Conservation (phyloP, 2,329 filamentous ascomycete species). For the Aspergillus ochraceus region DNA sequence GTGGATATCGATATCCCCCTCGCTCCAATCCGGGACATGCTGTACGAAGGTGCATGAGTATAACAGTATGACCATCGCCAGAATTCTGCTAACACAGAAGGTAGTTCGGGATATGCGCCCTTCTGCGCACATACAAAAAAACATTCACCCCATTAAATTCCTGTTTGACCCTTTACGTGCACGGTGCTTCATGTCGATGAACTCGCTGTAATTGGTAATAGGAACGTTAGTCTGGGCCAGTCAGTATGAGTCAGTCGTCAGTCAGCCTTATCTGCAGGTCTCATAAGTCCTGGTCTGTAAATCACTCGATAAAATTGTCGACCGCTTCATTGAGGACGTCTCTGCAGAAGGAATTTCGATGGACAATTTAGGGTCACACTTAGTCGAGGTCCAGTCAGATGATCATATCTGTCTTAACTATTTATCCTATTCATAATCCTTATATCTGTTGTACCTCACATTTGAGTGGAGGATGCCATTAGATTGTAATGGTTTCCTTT, state of each 20-base stretch:
- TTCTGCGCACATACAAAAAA: slow-evolving; percentile 8
- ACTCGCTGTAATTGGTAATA: slow-evolving; percentile 2
- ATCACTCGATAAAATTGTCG: not conserved
- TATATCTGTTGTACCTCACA: no score
- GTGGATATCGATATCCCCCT: slow-evolving; percentile 8
- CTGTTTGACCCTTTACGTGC: slow-evolving; percentile 4
- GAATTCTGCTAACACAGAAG: slow-evolving; percentile 3
- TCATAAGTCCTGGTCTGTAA: slow-evolving; percentile 1
- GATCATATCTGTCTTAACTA: no score
- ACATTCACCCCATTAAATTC: slow-evolving; percentile 7
- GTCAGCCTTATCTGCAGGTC: slow-evolving; percentile 1
- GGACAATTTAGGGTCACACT: no score
- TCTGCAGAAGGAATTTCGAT: no score
- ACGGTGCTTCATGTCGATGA: slow-evolving; percentile 4
- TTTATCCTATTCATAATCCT: no score
- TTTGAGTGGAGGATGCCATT: no score
- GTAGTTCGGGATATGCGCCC: slow-evolving; percentile 8
- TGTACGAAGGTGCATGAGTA: slow-evolving; percentile 10
- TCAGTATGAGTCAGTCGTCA: not conserved
- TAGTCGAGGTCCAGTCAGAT: no score
- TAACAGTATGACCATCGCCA: not conserved
- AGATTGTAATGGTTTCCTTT: no score
- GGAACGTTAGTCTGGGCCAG: slow-evolving; percentile 1
- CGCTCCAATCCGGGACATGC: slow-evolving; percentile 7
- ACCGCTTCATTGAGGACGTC: no score